Evolutionary conservation across 306 rosid species (phyloP).

Genomic region (Inga laurina): DNA sequence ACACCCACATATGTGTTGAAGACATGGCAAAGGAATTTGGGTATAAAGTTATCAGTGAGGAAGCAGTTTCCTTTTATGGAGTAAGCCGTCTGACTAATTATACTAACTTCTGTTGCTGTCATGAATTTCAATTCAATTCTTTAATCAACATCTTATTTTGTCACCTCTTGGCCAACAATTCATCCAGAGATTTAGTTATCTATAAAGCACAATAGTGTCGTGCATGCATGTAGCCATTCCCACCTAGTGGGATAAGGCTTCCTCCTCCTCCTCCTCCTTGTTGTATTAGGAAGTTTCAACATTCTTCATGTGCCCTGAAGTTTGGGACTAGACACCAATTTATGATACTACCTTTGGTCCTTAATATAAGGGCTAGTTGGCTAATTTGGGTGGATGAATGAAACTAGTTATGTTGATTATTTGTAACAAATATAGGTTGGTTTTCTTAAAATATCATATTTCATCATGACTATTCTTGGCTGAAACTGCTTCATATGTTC

Average conservation of each 20-base stretch:
- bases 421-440: too few species aligned
- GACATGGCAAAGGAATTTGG: conserved; percentile 75
- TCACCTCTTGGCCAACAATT: neutral
- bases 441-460: too few species aligned
- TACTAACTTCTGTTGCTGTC: conserved; percentile 8
- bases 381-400: too few species aligned
- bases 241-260: too few species aligned
- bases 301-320: neutral
- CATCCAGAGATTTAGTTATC: too few species aligned
- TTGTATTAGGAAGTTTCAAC: neutral
- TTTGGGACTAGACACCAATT: neutral
- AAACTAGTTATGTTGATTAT: too few species aligned
- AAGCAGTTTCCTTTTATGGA: conserved; percentile 85
- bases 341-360: neutral
- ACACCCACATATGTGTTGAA: conserved; percentile 79
- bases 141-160: neutral
- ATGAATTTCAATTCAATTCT: conserved; percentile 13
- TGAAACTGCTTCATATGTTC: too few species aligned
- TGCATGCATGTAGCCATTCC: too few species aligned
- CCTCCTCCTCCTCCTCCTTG: too few species aligned
- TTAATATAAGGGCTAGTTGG: too few species aligned
- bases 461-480: too few species aligned
- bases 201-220: too few species aligned
- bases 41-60: conserved; percentile 36
- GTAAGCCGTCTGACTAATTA: conserved; percentile 49